Evolutionary conservation across 805 yeast species (phyloP), one percentile per base, ranked within the genome.

Genomic region (Yarrowia alimentaria): DNA sequence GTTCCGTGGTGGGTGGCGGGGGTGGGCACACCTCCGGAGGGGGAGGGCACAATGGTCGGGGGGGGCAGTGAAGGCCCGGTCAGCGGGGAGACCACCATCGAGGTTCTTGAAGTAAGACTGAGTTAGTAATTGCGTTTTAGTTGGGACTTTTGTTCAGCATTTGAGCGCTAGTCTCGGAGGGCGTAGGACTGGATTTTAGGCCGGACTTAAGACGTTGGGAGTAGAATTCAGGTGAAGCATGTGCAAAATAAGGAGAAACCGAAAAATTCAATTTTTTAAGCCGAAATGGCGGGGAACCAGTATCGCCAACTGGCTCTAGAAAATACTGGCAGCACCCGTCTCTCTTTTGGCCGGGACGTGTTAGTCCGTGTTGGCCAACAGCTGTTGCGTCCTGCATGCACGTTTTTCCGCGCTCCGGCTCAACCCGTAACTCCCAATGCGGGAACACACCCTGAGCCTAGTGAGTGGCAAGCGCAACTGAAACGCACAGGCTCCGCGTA

Each of bases 41-140:
- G 87, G 26, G 82, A 75, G 51, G 96, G 93, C 16, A 85, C 80
- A 54, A 90, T 66, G 19, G 91, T 83, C n/a, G 56, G 99, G 99
- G 14, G 99, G 99, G 18, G 98, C 91, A 54, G 72, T 68, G 68
- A 82, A 93, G 2, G 98, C 96, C 53, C 74, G 67, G 0, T 89
- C 66, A 16, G 95, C 79, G 19, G 81, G 78, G 35, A 74, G 73
- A 52, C 81, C 80, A 55, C 80, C 74, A 58, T 84, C 88, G 69
- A 93, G 73, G 75, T 91, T 91, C 70, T 84, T 84, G 78, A 93
- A 93, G 72, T 93, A 93, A 6, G 96, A 63, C 62, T 40, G 33
- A 5, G 47, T 40, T 40, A 40, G 33, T 25, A 22, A 13, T 3
- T n/a, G n/a, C n/a, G n/a, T n/a, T n/a, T n/a, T n/a, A n/a, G n/a